phyloP scores from a whole-genome alignment of 768 basidiomycete species.

The Tulasnella sp. region DNA sequence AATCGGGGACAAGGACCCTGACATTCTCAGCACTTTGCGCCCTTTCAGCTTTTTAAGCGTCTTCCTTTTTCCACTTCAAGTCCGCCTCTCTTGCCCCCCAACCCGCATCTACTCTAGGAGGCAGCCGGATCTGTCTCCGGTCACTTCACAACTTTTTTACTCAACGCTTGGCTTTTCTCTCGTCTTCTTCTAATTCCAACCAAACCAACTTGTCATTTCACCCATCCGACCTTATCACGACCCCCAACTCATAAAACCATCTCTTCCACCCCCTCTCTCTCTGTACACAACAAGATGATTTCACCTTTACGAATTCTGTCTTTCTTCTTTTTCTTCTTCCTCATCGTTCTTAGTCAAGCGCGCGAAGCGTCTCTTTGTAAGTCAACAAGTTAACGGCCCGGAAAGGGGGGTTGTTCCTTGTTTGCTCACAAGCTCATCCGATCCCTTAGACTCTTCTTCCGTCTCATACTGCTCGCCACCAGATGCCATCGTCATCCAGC shows the following conservation, averaged over 20 bases:
- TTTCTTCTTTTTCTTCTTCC: not conserved
- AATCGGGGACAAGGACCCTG: not conserved
- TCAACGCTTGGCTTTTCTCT: not conserved
- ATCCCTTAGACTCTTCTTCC: slow-evolving; percentile 69
- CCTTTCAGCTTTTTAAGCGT: not conserved
- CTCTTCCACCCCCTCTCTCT: not conserved
- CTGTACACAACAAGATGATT: not conserved
- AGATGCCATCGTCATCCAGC: slow-evolving; percentile 56
- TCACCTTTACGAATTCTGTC: not conserved
- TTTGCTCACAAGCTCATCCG: not conserved
- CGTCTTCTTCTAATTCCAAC: not conserved
- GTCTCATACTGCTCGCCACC: slow-evolving; percentile 84
- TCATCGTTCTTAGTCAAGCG: not conserved
- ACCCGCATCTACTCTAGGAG: not conserved
- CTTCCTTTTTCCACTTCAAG: not conserved
- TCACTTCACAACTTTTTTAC: not conserved
- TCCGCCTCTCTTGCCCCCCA: not conserved
- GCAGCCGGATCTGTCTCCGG: slow-evolving; percentile 4
- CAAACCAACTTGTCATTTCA: not conserved
- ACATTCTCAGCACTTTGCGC: not conserved
- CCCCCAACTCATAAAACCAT: not conserved
- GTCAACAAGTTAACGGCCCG: not conserved
- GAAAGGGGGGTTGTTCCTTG: not conserved
- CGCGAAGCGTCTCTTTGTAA: not conserved
- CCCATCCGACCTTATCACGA: not conserved